These are phyloP conservation scores for Silene noctiflora DNA, from an alignment of 179 eudicot species.

Conservation along the genomic window DNA sequence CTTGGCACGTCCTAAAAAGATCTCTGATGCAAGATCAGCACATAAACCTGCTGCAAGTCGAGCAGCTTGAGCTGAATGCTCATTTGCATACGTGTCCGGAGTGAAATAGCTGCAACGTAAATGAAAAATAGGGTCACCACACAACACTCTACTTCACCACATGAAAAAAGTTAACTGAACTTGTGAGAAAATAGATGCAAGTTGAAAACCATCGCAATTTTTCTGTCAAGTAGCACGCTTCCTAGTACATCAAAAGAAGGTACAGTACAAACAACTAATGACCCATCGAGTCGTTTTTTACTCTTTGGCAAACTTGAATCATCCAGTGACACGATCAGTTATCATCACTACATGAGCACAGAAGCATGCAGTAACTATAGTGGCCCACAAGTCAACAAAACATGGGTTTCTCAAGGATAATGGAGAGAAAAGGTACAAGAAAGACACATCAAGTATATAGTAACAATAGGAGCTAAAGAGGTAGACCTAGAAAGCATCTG, in stretches of 20 bases:
- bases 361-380: neutral
- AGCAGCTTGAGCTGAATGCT: conserved; percentile 92
- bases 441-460: neutral
- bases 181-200: neutral
- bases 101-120: conserved; percentile 74
- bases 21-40: conserved; percentile 85
- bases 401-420: neutral
- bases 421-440: too few species aligned
- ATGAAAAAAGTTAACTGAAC: neutral
- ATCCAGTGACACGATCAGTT: neutral
- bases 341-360: neutral
- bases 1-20: conserved; percentile 66
- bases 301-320: neutral
- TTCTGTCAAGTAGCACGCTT: neutral
- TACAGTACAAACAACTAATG: neutral
- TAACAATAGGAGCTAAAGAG: conserved; percentile 2
- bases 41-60: conserved; percentile 99
- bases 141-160: neutral
- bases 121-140: conserved; percentile 8
- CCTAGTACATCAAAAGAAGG: neutral
- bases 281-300: neutral
- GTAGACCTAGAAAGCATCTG: conserved; percentile 66
- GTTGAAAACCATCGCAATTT: neutral
- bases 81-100: conserved; percentile 92
- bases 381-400: conserved; percentile 6